These are phyloP conservation scores for Thelonectria discophora DNA, from an alignment of 2,329 filamentous ascomycete genomes.

Conservation along the genomic window DNA sequence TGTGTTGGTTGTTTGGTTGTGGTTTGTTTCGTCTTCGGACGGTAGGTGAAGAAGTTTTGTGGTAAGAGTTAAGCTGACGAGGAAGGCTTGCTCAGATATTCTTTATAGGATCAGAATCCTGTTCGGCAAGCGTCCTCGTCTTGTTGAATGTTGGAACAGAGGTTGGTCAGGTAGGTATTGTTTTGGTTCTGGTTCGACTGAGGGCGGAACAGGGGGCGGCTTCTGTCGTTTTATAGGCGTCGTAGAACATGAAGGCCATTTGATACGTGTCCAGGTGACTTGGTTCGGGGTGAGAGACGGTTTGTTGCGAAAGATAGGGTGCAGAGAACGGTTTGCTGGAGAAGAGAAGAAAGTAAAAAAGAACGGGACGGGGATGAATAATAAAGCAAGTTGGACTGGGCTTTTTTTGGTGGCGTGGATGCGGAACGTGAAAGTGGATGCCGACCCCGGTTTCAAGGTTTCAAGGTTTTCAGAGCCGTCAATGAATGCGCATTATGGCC, in stretches of 20 bases:
- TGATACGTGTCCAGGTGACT: constrained; percentile 12
- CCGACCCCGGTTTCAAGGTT: background rate
- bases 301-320: constrained; percentile 1
- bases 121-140: constrained; percentile 38
- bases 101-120: constrained; percentile 23
- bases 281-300: constrained; percentile 26
- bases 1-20: constrained; percentile 5
- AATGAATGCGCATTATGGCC: constrained; percentile 2
- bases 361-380: constrained; percentile 20
- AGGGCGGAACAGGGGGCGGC: constrained; percentile 32
- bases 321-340: background rate
- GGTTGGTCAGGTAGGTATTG: constrained; percentile 35
- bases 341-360: background rate
- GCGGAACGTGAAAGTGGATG: constrained; percentile 10
- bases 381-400: constrained; percentile 23
- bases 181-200: constrained; percentile 35
- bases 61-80: constrained; percentile 29
- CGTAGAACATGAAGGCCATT: constrained; percentile 41
- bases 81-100: constrained; percentile 36
- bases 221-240: constrained; percentile 35
- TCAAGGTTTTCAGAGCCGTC: constrained; percentile 1
- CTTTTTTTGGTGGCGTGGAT: constrained; percentile 21
- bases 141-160: constrained; percentile 17
- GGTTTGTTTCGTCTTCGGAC: background rate
- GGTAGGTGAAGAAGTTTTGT: background rate